Evolutionary conservation across 352 stramenopile genomes (phyloP).

Genomic region (Phytophthora fragariae): DNA sequence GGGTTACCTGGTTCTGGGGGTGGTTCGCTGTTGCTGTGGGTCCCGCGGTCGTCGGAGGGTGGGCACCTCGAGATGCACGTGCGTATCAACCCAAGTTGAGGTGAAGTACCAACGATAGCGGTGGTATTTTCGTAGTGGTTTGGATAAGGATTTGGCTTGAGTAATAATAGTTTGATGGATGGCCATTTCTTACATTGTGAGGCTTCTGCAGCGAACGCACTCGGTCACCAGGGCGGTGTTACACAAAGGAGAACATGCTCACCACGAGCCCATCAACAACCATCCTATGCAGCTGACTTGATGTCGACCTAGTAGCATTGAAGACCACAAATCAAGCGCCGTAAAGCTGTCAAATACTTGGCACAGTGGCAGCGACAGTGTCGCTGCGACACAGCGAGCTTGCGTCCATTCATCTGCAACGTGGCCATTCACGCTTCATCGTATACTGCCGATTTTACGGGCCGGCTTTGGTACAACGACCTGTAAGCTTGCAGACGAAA

Average conservation of each 20-base stretch:
- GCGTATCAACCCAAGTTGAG: conserved; percentile 22
- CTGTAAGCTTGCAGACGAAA: background rate
- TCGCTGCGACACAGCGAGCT: no score
- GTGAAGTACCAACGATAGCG: background rate
- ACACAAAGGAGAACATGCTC: background rate
- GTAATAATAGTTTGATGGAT: background rate
- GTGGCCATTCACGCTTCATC: background rate
- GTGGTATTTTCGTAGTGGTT: background rate
- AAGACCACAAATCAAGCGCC: background rate
- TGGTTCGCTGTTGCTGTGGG: conserved; percentile 25
- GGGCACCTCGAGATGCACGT: conserved; percentile 23
- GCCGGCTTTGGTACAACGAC: background rate
- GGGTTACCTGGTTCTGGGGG: conserved; percentile 20
- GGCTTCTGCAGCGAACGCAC: background rate
- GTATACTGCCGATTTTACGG: background rate
- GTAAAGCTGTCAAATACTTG: background rate
- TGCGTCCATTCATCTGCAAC: background rate
- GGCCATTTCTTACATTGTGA: background rate
- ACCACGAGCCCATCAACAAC: background rate
- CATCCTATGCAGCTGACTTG: conserved; percentile 1
- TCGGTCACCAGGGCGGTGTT: no score
- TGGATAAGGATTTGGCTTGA: background rate
- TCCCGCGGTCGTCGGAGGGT: conserved; percentile 10
- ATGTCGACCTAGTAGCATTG: background rate
- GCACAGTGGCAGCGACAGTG: no score